These are phyloP conservation scores for Metschnikowia sp. DNA, from an alignment of 805 yeast species.

Conservation along the genomic window DNA sequence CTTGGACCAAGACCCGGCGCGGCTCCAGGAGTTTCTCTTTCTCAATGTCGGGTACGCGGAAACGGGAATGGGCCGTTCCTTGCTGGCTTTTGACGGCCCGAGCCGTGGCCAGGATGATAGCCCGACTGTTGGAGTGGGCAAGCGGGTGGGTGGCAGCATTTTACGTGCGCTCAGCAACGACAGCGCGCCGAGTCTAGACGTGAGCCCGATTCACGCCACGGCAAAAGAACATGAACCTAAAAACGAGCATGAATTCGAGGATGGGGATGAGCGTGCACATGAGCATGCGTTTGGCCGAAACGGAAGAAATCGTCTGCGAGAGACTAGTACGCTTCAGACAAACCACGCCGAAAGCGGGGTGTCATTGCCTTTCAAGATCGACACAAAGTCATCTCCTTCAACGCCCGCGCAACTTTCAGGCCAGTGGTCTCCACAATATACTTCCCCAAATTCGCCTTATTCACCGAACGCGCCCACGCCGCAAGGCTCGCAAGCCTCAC, in stretches of 20 bases:
- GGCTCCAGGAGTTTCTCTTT: conserved; percentile 34
- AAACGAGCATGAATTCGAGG: no score
- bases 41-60: conserved; percentile 20
- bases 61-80: not conserved
- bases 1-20: conserved; percentile 34
- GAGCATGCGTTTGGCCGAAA: not conserved
- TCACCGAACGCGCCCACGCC: no score
- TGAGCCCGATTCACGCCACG: no score
- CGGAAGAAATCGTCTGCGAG: not conserved
- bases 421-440: conserved; percentile 3
- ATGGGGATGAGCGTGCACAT: no score
- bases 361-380: not conserved
- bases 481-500: no score
- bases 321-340: no score
- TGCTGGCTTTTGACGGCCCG: conserved; percentile 43
- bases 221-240: no score
- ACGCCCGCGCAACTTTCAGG: not conserved
- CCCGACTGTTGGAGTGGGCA: conserved; percentile 82
- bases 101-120: conserved; percentile 61
- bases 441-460: no score
- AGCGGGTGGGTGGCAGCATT: conserved; percentile 42
- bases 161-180: conserved; percentile 35
- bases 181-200: conserved; percentile 5
- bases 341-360: not conserved
- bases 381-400: not conserved